phyloP scores from a whole-genome alignment of 371 early-diverging fungal species.

The Dichotomocladium elegans region DNA sequence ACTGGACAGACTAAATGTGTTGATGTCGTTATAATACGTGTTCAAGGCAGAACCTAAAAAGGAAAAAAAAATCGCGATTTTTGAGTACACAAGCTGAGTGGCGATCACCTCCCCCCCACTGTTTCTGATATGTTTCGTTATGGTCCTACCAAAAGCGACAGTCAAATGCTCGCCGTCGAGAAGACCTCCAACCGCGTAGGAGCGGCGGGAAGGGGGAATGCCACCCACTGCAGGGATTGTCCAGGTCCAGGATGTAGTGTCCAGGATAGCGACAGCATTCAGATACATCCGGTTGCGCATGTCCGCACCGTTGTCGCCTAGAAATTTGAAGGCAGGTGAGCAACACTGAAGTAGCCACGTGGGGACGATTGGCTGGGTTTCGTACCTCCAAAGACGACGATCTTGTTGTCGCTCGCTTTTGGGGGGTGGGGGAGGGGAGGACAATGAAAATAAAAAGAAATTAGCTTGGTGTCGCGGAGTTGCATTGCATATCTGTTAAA shows the following conservation, averaged over 20 bases:
- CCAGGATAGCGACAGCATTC: conserved; percentile 30
- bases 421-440: background rate
- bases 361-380: no score
- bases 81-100: no score
- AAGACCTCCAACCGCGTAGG: conserved; percentile 30
- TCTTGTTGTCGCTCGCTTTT: conserved; percentile 31
- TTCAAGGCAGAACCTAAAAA: conserved; percentile 19
- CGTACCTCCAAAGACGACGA: conserved; percentile 43
- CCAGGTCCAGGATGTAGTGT: conserved; percentile 43
- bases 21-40: conserved; percentile 40
- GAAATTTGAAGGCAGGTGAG: no score
- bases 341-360: no score
- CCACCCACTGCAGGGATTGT: conserved; percentile 22
- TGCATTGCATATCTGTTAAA: background rate
- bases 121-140: no score
- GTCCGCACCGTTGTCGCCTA: conserved; percentile 24
- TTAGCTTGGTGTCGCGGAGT: no score
- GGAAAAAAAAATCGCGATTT: no score
- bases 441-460: background rate
- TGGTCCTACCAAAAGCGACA: conserved; percentile 32
- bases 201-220: conserved; percentile 35
- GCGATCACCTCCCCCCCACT: no score
- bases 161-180: conserved; percentile 26
- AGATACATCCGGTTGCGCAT: conserved; percentile 23
- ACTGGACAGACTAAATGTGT: conserved; percentile 18